phyloP scores from a whole-genome alignment of 2,329 filamentous ascomycete genomes.

The Arthrobotrys entomopaga region DNA sequence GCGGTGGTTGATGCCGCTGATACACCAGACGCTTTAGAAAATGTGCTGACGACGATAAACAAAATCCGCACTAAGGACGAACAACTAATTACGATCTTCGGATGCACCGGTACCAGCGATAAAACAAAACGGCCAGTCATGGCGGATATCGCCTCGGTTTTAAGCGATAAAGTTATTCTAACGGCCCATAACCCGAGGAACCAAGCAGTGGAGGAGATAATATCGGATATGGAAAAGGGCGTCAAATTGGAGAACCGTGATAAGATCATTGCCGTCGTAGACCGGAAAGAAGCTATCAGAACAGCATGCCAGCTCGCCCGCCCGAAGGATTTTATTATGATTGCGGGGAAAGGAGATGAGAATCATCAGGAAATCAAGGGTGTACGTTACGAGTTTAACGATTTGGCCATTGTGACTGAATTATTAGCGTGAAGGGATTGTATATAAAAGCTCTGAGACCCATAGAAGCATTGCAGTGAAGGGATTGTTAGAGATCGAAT shows the following conservation, averaged over 20 bases:
- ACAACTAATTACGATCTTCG: conserved; percentile 10
- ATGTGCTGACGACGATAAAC: conserved; percentile 1
- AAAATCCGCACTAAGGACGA: conserved; percentile 2
- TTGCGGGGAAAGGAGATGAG: conserved; percentile 14
- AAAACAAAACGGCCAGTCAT: conserved; percentile 5
- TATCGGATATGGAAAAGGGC: conserved; percentile 5
- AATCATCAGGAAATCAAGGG: conserved; percentile 10
- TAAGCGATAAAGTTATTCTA: conserved; percentile 14
- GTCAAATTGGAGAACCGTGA: conserved; percentile 1
- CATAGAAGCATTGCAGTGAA: no score
- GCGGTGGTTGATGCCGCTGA: conserved; percentile 6
- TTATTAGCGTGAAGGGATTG: background rate
- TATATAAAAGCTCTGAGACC: no score
- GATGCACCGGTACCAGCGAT: conserved; percentile 2
- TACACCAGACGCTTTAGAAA: conserved; percentile 6
- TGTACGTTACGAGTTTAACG: conserved; percentile 11
- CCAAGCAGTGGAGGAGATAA: background rate
- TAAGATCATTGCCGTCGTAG: background rate
- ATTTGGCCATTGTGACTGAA: conserved; percentile 2
- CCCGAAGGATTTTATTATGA: conserved; percentile 4
- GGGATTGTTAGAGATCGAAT: no score
- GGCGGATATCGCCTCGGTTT: conserved; percentile 3
- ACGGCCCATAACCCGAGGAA: background rate
- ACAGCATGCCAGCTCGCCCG: background rate
- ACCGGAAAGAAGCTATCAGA: conserved; percentile 1